Evolutionary conservation across 2,329 filamentous ascomycete species (phyloP), one percentile per base, ranked within the genome.

Genomic region (Fusarium continuum): DNA sequence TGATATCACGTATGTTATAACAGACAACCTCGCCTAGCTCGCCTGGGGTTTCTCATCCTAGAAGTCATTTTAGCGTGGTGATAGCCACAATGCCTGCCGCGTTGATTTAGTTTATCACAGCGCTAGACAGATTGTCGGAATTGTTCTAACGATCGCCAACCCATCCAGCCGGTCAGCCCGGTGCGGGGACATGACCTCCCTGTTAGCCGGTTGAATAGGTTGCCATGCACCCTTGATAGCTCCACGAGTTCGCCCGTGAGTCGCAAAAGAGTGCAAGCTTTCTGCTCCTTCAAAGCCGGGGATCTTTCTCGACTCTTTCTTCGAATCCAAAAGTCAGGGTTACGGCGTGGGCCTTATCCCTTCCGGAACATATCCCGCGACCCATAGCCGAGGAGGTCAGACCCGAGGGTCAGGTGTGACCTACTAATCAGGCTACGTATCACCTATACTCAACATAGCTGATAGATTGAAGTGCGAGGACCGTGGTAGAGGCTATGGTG

Each of bases 51-150:
- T 45, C 23, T 55, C 35, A 50, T 57, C 68, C 61, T 53, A 57
- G 48, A 17, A 56, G 31, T 41, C 51, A 53, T 48, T 55, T 58
- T 71, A 71, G 69, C 56, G 63, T 58, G 48, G 65, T 70, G 67
- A 71, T 53, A 57, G 39, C 52, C 43, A 41, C 36, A 35, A 60
- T 50, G 53, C 62, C 55, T 69, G 69, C 53, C 61, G 66, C 64
- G 50, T 70, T 58, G 59, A 64, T 61, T 61, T 53, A 59, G 54
- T 53, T n/a, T 64, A 69, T 71, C 67, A 72, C 64, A 67, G 55
- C 68, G 66, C 67, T 70, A 71, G 54, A 71, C 58, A 66, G 56
- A 70, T 61, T 71, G 59, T 70, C 69, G 67, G 69, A 66, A 70
- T 61, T 45, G 58, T 49, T 58, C 57, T 62, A 64, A 49, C 44